Base-by-base conservation (phyloP, 2,329 filamentous ascomycete species). In the Cadophora luteo-olivacea region DNA sequence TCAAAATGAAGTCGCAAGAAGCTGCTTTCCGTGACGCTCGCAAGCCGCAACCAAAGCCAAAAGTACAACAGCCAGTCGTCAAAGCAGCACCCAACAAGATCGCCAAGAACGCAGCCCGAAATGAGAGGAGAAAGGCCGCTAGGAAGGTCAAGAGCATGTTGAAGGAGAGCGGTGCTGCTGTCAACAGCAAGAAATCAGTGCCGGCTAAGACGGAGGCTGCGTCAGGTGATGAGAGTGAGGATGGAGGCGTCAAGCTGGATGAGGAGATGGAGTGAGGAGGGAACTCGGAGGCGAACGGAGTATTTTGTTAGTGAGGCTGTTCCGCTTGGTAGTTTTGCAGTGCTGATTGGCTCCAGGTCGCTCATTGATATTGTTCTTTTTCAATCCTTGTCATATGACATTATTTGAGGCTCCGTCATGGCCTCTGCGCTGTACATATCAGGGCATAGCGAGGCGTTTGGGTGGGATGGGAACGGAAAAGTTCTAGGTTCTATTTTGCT, bases 401-500 rank as follows among this genome's bases (percentile, higher is more conserved):
- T 19, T 1, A 22, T 11, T 9, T 49, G 19, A 49, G 45, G 4
- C n/a, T 55, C 52, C 19, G 14, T 55, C 29, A 25, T 55, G 6
- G 52, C 19, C 25, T 8, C 12, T 55, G 16, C 52, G 29, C 19
- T 32, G 52, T 55, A 55, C 52, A 33, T 33, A 55, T 55, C 14
- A 32, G 16, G 25, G 14, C 52, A 55, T n/a, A 55, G 52, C 52
- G 52, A 19, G 52, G 52, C 52, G 52, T 55, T 45, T 45, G 41
- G 14, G n/a, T 33, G 25, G 52, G 52, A 33, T n/a, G 61, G 25
- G 6, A 51, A 63, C 52, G 61, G 57, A 70, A 73, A 51, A 73
- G 73, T 49, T 16, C 69, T n/a, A 68, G 62, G 72, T 75, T 22
- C 70, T 72, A 36, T 78, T 75, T n/a, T 66, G 69, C 48, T 55